Percentiles rank a stretch among this genome's conserved stretches.
Conservation (phyloP, 371 early-diverging fungal genomes). For the Mucor sp. region DNA sequence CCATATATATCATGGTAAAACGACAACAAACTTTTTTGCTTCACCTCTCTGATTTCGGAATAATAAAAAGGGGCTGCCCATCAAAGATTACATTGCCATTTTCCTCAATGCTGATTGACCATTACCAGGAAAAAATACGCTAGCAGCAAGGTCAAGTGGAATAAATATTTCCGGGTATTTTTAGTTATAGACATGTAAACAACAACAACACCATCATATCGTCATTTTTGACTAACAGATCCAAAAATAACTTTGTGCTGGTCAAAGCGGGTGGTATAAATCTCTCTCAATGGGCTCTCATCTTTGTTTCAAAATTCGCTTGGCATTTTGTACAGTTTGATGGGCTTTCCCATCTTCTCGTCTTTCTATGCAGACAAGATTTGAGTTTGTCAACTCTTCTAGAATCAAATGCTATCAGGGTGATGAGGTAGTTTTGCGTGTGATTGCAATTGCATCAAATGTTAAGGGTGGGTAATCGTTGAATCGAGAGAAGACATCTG, state of each 20-base stretch:
- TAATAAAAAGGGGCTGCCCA: neutral
- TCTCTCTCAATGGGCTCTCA: neutral
- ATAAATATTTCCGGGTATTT: neutral
- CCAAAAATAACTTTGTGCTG: constrained; percentile 1
- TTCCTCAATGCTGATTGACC: neutral
- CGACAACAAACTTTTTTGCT: neutral
- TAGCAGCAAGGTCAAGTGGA: neutral
- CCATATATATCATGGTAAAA: neutral
- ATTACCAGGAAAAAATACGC: neutral
- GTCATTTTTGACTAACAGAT: neutral
- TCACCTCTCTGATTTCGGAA: neutral
- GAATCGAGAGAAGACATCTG: neutral
- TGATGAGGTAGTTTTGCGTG: neutral
- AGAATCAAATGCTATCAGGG: neutral
- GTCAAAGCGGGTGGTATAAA: neutral
- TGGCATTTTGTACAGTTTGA: neutral
- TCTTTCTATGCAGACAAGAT: neutral
- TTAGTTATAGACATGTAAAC: neutral
- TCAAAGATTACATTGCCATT: neutral
- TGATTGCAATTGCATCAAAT: neutral
- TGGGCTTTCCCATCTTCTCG: neutral
- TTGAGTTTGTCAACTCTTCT: neutral
- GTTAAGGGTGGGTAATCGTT: neutral
- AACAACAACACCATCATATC: neutral
- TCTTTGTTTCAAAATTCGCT: neutral